Evolutionary conservation across 164 flowering plant species (phyloP), one percentile per base, ranked within the genome.

Genomic region (Taxillus chinensis): DNA sequence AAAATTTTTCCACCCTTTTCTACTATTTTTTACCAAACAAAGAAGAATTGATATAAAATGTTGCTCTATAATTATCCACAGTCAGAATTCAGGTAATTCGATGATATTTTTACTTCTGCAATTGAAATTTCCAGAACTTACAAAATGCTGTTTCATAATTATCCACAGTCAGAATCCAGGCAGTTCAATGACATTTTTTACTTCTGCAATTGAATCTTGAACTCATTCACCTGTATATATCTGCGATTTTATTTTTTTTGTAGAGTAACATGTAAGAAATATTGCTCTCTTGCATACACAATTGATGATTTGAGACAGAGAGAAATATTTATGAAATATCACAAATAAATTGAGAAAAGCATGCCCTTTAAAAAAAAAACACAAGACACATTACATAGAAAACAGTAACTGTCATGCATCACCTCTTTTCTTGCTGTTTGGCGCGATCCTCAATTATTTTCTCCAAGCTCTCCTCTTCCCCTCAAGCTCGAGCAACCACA

Each of bases 391-490:
- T 27, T 0, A 27, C 27, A 27, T 27, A 27, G 27, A 27, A 27
- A 27, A 27, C 27, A 27, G 27, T 27, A 27, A 27, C 27, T 27
- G 27, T 27, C 27, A 42, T 39, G 27, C 12, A 10, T 71, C 66
- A 93, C 98, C 95, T 93, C 97, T 70, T 83, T 51, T 77, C 98
- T 69, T 90, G 97, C 70, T 90, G 92, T 68, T 76, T 89, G 45
- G 85, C 92, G 54, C 87, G 83, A 70, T 90, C 98, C 56, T 86
- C 96, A 48, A 93, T 81, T 72, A 88, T 90, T 71, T 90, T 90
- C 83, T 86, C 97, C 64, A 93, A 75, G 75, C 96, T 90, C 70
- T 86, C 86, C 67, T 93, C 79, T 93, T 96, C 17, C 97, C 97
- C 71, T 93, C 98, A 74, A 93, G 76, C n/a, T 71, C 80, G 81